A percentile compares a stretch with the other conserved stretches of the same genome.
Evolutionary conservation across 176 grass and related monocot species (phyloP).

Genomic region (Musa acuminata): DNA sequence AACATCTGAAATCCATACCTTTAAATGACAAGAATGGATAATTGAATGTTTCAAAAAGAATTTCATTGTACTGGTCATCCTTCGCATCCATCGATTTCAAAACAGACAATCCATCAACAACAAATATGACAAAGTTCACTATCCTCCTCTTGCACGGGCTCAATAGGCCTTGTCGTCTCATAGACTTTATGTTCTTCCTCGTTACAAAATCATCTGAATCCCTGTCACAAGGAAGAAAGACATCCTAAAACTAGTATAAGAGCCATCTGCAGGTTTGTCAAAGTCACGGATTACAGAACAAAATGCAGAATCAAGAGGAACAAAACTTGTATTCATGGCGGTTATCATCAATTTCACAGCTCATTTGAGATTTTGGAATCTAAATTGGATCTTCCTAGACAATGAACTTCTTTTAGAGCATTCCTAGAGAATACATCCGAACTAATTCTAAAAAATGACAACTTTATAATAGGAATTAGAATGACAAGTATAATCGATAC

Average conservation of each 20-base stretch:
- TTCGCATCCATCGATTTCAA: slow-evolving; percentile 31
- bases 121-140: slow-evolving; percentile 81
- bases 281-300: too few species aligned
- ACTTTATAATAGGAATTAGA: too few species aligned
- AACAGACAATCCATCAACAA: slow-evolving; percentile 47
- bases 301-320: too few species aligned
- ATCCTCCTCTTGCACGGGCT: slow-evolving; percentile 43
- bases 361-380: background rate
- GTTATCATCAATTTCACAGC: too few species aligned
- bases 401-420: background rate
- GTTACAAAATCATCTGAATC: slow-evolving; percentile 25
- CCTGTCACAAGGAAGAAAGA: slow-evolving; percentile 31
- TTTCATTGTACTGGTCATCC: slow-evolving; percentile 36
- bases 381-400: background rate
- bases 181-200: slow-evolving; percentile 31
- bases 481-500: background rate
- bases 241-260: background rate
- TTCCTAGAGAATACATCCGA: background rate
- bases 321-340: too few species aligned
- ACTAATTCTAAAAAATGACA: background rate
- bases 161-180: slow-evolving; percentile 29
- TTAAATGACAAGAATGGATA: slow-evolving; percentile 62
- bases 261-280: background rate
- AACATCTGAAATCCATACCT: slow-evolving; percentile 31
- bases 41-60: slow-evolving; percentile 43